Percentiles rank a stretch among this genome's conserved stretches.
Conservation (phyloP, 2,329 filamentous ascomycete genomes). For the Aspergillus niger region DNA sequence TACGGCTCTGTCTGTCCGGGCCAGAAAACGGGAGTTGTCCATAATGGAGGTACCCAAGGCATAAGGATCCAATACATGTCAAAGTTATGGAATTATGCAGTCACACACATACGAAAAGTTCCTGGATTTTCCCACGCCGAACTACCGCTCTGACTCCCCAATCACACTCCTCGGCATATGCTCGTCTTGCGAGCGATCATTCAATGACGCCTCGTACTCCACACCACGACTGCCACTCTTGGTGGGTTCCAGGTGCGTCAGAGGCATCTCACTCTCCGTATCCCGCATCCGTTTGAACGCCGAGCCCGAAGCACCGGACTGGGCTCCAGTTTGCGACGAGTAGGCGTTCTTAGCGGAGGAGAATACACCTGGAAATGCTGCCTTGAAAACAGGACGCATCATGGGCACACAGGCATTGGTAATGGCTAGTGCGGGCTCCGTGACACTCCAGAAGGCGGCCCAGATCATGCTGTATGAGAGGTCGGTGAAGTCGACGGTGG, state of each 20-base stretch:
- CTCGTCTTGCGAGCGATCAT: neutral
- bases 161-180: neutral
- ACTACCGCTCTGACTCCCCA: neutral
- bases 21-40: no score
- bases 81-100: no score
- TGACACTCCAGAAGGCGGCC: conserved; percentile 30
- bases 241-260: neutral
- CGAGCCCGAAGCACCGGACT: neutral
- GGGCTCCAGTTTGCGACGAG: conserved; percentile 1
- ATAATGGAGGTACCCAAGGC: no score
- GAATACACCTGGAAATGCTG: conserved; percentile 15
- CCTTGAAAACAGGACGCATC: conserved; percentile 26
- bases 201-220: neutral
- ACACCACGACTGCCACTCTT: neutral
- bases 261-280: conserved; percentile 1
- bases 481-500: conserved; percentile 24
- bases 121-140: neutral
- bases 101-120: no score
- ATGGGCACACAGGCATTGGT: conserved; percentile 28
- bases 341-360: conserved; percentile 1
- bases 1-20: no score
- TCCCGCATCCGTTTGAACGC: conserved; percentile 2
- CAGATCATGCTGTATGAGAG: conserved; percentile 26
- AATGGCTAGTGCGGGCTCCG: conserved; percentile 28
- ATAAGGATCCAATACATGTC: no score